Evolutionary conservation across 192 early-diverging fungal genomes (phyloP).

Genomic region (Coemansia aciculifera): DNA sequence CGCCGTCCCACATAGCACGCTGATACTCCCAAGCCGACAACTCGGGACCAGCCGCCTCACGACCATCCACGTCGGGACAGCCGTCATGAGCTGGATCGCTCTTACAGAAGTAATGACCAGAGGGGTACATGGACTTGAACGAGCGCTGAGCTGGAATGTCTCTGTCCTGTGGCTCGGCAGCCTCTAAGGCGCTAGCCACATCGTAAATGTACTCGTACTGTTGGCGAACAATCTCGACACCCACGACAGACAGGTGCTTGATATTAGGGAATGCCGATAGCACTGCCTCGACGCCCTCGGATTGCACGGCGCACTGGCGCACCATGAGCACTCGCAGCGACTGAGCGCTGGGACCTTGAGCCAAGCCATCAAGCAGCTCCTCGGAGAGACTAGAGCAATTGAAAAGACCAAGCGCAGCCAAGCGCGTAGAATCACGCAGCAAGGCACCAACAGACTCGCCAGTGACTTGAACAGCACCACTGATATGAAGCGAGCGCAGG

Average conservation of each 20-base stretch:
- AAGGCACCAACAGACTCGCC: conserved; percentile 23
- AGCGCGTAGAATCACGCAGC: conserved; percentile 16
- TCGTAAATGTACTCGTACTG: conserved; percentile 28
- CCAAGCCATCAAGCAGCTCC: conserved; percentile 20
- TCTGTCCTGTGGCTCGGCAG: not conserved
- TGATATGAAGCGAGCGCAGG: conserved; percentile 40
- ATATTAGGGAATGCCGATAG: conserved; percentile 26
- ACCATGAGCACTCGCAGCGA: conserved; percentile 29
- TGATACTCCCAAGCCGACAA: conserved; percentile 9
- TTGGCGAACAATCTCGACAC: conserved; percentile 41
- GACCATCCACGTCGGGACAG: conserved; percentile 11
- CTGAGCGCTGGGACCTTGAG: conserved; percentile 26
- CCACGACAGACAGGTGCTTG: conserved; percentile 30
- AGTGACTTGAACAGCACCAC: conserved; percentile 19
- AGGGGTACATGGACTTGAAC: conserved; percentile 36
- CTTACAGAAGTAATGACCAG: conserved; percentile 31
- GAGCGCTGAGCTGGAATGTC: conserved; percentile 16
- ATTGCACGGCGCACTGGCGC: conserved; percentile 41
- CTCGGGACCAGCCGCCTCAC: not conserved
- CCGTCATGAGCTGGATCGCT: conserved; percentile 16
- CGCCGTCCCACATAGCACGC: conserved; percentile 18
- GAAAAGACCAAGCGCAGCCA: conserved; percentile 36
- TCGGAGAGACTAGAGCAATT: conserved; percentile 30
- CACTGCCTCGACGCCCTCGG: conserved; percentile 36
- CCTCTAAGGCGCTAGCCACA: not conserved